These are phyloP conservation scores for Pythium dissotocum DNA, from an alignment of 352 stramenopile species.

Conservation along the genomic window DNA sequence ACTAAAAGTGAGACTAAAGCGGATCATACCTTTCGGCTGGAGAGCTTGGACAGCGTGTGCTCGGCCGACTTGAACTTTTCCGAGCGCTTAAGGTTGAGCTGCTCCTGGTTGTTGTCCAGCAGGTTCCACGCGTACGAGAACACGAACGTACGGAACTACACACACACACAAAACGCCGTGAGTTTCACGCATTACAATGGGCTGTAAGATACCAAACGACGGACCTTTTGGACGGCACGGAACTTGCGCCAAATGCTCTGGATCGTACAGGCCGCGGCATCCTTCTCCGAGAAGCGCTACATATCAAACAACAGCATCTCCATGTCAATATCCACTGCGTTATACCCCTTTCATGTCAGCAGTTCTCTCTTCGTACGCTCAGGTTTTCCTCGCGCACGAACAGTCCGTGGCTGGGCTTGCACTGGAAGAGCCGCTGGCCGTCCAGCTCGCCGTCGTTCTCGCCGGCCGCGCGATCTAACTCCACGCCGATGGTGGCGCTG, in stretches of 20 bases:
- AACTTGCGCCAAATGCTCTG: constrained; percentile 77
- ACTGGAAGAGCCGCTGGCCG: constrained; percentile 80
- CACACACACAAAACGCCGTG: not conserved
- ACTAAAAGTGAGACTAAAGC: not conserved
- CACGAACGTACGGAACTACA: constrained; percentile 78
- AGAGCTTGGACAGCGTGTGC: constrained; percentile 76
- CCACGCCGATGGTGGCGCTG: constrained; percentile 73
- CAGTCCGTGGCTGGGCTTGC: constrained; percentile 74
- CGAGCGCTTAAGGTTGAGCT: constrained; percentile 86
- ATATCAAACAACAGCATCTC: constrained; percentile 1
- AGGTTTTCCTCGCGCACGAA: constrained; percentile 87
- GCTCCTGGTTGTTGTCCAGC: constrained; percentile 90
- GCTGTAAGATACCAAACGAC: not conserved
- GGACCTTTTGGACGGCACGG: constrained; percentile 71
- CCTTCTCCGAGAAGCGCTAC: constrained; percentile 76
- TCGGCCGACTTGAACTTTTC: constrained; percentile 86
- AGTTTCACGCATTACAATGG: not conserved
- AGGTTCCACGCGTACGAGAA: constrained; percentile 88
- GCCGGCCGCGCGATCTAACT: constrained; percentile 78
- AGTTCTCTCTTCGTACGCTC: constrained; percentile 33
- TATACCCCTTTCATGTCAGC: not conserved
- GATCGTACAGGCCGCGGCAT: constrained; percentile 71
- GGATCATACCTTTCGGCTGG: constrained; percentile 56
- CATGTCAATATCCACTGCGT: not conserved
- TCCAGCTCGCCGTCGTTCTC: constrained; percentile 78